A percentile compares a stretch with the other conserved stretches of the same genome.
Conservation (phyloP, 768 basidiomycete species). For the Mrakia hoshinonis region DNA sequence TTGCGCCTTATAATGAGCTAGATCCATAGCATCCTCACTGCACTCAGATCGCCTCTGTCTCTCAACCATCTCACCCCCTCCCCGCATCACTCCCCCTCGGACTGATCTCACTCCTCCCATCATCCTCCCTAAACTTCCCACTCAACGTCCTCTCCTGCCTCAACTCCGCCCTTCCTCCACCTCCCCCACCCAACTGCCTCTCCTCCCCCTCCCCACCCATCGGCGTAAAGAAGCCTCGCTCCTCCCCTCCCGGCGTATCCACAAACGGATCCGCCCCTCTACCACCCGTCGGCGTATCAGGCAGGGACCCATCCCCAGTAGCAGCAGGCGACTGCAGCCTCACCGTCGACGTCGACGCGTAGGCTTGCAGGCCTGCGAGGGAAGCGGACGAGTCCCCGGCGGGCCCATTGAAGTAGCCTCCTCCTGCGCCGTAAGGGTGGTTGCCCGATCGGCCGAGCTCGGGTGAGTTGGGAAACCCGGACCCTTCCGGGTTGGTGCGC, state of each 20-base stretch:
- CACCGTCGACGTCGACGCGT: constrained; percentile 2
- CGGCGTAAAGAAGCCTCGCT: neutral
- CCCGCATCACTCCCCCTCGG: too few species aligned
- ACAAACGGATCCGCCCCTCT: neutral
- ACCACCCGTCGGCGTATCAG: neutral
- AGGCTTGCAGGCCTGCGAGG: neutral
- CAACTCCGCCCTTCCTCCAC: neutral
- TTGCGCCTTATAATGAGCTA: too few species aligned
- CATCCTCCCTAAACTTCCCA: constrained; percentile 11
- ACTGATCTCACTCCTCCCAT: neutral
- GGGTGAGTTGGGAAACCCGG: neutral
- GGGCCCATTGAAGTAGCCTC: neutral
- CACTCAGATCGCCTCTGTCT: too few species aligned
- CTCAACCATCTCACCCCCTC: too few species aligned
- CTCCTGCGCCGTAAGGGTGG: neutral
- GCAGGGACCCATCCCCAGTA: neutral
- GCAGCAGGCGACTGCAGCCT: neutral
- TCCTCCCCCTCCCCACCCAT: neutral
- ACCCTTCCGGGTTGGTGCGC: neutral
- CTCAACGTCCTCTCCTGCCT: neutral
- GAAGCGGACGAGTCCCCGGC: neutral
- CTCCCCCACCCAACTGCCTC: too few species aligned
- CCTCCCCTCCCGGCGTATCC: neutral
- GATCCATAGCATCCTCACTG: too few species aligned
- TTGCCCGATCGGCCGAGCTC: neutral